Conservation (phyloP, 2,329 filamentous ascomycete species). For the Trichoderma aggressivum region DNA sequence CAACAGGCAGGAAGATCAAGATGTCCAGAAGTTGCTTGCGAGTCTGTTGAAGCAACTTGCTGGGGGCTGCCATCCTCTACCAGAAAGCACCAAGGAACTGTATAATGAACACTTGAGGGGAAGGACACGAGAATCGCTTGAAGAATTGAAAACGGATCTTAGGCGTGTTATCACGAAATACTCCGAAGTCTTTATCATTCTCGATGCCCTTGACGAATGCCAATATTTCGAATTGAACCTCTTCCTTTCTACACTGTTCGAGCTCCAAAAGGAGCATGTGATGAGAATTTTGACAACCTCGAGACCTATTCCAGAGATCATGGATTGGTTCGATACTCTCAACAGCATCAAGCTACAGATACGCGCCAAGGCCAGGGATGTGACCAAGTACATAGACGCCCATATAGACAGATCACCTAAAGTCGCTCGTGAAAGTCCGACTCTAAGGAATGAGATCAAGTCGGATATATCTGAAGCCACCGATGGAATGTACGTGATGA, state of each 20-base stretch:
- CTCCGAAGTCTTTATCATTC: neutral
- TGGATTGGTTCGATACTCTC: neutral
- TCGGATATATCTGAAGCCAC: neutral
- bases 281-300: neutral
- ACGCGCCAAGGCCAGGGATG: neutral
- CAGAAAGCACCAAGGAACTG: neutral
- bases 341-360: neutral
- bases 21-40: neutral
- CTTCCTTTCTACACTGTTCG: neutral
- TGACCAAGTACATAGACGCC: neutral
- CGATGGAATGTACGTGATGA: neutral
- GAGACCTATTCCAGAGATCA: neutral
- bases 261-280: neutral
- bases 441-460: neutral
- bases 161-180: rapidly evolving
- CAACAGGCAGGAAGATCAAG: neutral
- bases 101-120: neutral
- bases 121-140: neutral
- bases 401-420: neutral
- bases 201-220: neutral
- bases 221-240: neutral
- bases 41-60: neutral
- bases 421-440: rapidly evolving
- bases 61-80: neutral
- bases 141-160: neutral